Conservation (phyloP, 2,329 filamentous ascomycete species). For the Cladosporium oxysporum region DNA sequence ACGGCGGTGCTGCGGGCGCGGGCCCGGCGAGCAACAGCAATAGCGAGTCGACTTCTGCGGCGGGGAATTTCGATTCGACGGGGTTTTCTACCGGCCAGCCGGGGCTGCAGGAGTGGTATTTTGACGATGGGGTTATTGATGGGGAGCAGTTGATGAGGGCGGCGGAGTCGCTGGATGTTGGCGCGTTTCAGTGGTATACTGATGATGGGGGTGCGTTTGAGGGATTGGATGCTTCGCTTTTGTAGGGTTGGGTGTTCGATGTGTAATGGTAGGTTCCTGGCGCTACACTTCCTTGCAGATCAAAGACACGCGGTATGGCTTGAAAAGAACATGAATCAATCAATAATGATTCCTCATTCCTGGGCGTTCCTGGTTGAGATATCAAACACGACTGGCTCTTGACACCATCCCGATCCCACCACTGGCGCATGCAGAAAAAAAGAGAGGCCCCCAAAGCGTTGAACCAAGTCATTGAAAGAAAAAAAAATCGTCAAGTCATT, state of each 20-base stretch:
- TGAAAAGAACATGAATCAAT: too few species aligned
- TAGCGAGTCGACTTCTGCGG: not conserved
- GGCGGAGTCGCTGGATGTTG: slow-evolving; percentile 79
- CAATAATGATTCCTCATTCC: too few species aligned
- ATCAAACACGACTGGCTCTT: too few species aligned
- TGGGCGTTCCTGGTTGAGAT: too few species aligned
- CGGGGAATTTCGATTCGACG: slow-evolving; percentile 7
- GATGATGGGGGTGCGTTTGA: slow-evolving; percentile 3
- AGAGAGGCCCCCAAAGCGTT: not conserved
- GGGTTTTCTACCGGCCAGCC: not conserved
- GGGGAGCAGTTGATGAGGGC: slow-evolving; percentile 56
- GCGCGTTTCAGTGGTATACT: slow-evolving; percentile 18
- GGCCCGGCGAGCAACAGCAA: slow-evolving; percentile 14
- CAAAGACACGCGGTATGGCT: too few species aligned
- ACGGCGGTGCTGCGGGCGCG: not conserved
- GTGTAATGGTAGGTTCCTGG: not conserved
- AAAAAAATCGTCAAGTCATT: not conserved
- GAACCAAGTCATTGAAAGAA: not conserved
- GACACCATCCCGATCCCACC: too few species aligned
- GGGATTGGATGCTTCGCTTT: slow-evolving; percentile 12
- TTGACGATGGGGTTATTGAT: slow-evolving; percentile 15
- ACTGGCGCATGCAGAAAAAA: not conserved
- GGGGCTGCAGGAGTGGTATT: slow-evolving; percentile 18
- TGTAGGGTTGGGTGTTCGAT: not conserved
- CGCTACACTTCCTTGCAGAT: too few species aligned